Conservation (phyloP, 768 basidiomycete genomes). For the Obba rivulosa region DNA sequence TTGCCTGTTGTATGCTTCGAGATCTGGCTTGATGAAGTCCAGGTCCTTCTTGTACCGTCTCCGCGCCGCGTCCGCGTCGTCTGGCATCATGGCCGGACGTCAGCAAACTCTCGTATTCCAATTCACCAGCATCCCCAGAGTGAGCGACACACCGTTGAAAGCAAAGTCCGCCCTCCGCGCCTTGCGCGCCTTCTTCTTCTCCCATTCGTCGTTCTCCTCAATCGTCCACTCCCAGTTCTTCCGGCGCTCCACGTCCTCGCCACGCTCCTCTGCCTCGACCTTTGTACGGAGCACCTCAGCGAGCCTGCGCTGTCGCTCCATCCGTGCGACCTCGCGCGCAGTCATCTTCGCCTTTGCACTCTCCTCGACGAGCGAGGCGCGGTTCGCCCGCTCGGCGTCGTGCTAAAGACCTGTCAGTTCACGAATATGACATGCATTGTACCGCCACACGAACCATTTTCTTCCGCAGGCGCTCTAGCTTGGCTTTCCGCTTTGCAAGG, state of each 20-base stretch:
- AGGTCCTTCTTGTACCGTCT: conserved; percentile 91
- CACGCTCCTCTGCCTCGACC: conserved; percentile 83
- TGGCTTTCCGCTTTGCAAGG: conserved; percentile 72
- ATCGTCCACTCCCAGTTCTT: conserved; percentile 96
- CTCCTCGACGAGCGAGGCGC: conserved; percentile 82
- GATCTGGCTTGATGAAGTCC: conserved; percentile 81
- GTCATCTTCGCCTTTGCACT: conserved; percentile 71
- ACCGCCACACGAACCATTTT: conserved; percentile 63
- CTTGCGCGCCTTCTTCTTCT: conserved; percentile 82
- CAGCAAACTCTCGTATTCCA: conserved; percentile 2
- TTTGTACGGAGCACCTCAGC: conserved; percentile 83
- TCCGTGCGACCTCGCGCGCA: conserved; percentile 72
- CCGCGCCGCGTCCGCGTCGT: conserved; percentile 85
- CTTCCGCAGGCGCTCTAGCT: conserved; percentile 68
- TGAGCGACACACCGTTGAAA: conserved; percentile 72
- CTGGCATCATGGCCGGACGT: conserved; percentile 35
- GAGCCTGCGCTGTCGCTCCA: conserved; percentile 87
- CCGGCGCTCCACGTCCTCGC: conserved; percentile 86
- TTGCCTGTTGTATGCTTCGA: conserved; percentile 82
- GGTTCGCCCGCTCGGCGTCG: conserved; percentile 75
- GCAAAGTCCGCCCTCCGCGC: conserved; percentile 81
- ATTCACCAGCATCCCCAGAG: background rate
- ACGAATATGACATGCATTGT: background rate
- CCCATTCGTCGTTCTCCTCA: conserved; percentile 96
- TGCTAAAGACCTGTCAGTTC: conserved; percentile 38